Evolutionary conservation across 192 early-diverging fungal genomes (phyloP).

Genomic region (Hyaloraphidium curvatum): DNA sequence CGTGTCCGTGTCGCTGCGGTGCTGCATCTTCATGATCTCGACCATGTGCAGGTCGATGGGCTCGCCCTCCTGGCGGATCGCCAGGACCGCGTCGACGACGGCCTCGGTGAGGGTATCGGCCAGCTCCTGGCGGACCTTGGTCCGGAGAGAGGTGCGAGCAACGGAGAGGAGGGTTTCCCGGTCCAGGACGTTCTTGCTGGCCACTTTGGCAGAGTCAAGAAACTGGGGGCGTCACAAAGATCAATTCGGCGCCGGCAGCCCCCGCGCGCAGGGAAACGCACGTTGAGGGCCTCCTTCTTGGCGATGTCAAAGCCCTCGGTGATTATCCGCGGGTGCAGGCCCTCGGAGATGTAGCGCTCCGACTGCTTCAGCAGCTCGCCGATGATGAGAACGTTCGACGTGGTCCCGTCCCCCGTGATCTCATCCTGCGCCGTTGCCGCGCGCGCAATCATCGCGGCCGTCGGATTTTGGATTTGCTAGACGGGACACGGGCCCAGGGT

Average conservation of each 20-base stretch:
- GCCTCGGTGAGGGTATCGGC: conserved; percentile 91
- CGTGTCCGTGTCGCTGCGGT: conserved; percentile 95
- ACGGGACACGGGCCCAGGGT: too few relatives aligned
- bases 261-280: conserved; percentile 14
- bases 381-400: conserved; percentile 87
- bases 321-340: conserved; percentile 84
- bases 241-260: too few relatives aligned
- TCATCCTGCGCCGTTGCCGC: conserved; percentile 99
- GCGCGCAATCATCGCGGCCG: conserved; percentile 96
- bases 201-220: conserved; percentile 65
- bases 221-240: conserved; percentile 31
- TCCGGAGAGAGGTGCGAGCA: conserved; percentile 86
- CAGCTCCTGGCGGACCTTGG: conserved; percentile 75
- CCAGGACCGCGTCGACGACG: conserved; percentile 86
- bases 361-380: conserved; percentile 96
- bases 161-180: conserved; percentile 77
- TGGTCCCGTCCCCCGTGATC: conserved; percentile 96
- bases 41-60: conserved; percentile 99
- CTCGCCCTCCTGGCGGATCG: conserved; percentile 54
- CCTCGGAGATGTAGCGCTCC: conserved; percentile 81
- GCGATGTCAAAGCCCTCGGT: conserved; percentile 95
- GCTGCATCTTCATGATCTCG: conserved; percentile 99
- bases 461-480: conserved; percentile 99
- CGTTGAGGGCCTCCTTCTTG: conserved; percentile 77
- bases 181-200: conserved; percentile 51